Conservation (phyloP, 2,329 filamentous ascomycete genomes). For the Ascochyta viciae-villosae region DNA sequence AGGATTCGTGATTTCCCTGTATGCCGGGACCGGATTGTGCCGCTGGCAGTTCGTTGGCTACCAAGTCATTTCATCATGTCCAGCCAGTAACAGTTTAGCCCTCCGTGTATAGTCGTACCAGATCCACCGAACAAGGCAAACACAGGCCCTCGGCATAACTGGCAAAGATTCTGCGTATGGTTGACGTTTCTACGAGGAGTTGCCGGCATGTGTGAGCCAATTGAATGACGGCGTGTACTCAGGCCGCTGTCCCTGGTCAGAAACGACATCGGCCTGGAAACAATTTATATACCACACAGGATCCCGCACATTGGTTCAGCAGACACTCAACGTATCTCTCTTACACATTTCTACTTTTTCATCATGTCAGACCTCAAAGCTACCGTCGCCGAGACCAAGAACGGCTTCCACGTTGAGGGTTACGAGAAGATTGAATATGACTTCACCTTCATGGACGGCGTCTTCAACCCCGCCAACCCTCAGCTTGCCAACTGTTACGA, state of each 20-base stretch:
- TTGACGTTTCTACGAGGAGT: constrained; percentile 34
- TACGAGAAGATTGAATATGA: constrained; percentile 81
- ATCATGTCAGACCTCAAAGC: constrained; percentile 73
- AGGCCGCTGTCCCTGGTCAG: constrained; percentile 20
- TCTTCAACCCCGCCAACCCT: constrained; percentile 67
- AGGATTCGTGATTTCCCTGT: constrained; percentile 23
- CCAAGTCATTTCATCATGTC: constrained; percentile 46
- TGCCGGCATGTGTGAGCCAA: constrained; percentile 31
- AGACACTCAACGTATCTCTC: constrained; percentile 38
- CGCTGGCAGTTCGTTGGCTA: constrained; percentile 13
- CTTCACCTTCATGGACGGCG: constrained; percentile 74
- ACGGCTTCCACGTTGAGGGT: constrained; percentile 73
- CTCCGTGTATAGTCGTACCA: constrained; percentile 26
- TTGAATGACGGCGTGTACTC: constrained; percentile 27
- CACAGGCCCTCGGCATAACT: constrained; percentile 26
- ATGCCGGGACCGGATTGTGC: constrained; percentile 29
- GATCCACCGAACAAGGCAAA: constrained; percentile 33
- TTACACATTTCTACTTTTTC: constrained; percentile 21
- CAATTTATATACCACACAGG: constrained; percentile 28
- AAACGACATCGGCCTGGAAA: constrained; percentile 17
- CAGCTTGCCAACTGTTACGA: constrained; percentile 71
- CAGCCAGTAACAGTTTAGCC: constrained; percentile 37
- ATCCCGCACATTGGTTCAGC: constrained; percentile 17
- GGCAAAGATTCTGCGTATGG: constrained; percentile 30
- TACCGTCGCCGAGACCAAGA: constrained; percentile 66